Percentiles rank a stretch among this genome's conserved stretches.
Evolutionary conservation across 2,329 filamentous ascomycete genomes (phyloP).

Genomic region (Fusarium sp.): DNA sequence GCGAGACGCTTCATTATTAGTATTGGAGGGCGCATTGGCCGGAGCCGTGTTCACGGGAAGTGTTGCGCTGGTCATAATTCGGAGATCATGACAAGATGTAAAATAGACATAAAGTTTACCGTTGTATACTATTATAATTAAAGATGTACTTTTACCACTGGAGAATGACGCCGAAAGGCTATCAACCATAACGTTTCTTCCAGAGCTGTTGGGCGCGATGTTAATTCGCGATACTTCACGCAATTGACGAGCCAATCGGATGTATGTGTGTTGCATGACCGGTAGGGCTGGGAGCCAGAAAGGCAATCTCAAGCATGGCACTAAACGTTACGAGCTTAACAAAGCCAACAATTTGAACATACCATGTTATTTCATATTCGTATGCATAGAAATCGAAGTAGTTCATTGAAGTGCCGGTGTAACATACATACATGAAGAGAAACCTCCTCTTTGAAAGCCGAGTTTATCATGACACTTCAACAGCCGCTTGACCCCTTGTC

Average conservation of each 20-base stretch:
- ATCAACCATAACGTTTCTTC: background rate
- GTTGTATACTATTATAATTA: constrained; percentile 42
- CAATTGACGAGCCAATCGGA: constrained; percentile 31
- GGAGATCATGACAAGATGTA: constrained; percentile 49
- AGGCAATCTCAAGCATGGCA: constrained; percentile 12
- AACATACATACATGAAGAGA: background rate
- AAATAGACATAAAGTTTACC: constrained; percentile 29
- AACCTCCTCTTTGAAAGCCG: background rate
- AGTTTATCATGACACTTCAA: constrained; percentile 14
- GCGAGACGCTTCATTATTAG: constrained; percentile 77
- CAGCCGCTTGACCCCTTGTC: constrained; percentile 15
- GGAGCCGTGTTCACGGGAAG: constrained; percentile 73
- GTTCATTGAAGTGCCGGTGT: constrained; percentile 1
- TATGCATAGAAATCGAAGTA: background rate
- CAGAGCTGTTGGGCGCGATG: background rate
- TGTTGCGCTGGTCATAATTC: constrained; percentile 63
- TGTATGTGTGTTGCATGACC: constrained; percentile 21
- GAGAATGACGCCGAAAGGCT: background rate
- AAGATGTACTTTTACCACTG: constrained; percentile 8
- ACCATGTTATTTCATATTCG: background rate
- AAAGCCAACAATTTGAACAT: constrained; percentile 5
- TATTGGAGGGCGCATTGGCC: constrained; percentile 74
- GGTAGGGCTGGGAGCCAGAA: constrained; percentile 37
- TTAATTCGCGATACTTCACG: constrained; percentile 14
- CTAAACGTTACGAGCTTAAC: constrained; percentile 13